Base-by-base conservation (phyloP, 306 rosid species). In the Leucaena leucocephala region DNA sequence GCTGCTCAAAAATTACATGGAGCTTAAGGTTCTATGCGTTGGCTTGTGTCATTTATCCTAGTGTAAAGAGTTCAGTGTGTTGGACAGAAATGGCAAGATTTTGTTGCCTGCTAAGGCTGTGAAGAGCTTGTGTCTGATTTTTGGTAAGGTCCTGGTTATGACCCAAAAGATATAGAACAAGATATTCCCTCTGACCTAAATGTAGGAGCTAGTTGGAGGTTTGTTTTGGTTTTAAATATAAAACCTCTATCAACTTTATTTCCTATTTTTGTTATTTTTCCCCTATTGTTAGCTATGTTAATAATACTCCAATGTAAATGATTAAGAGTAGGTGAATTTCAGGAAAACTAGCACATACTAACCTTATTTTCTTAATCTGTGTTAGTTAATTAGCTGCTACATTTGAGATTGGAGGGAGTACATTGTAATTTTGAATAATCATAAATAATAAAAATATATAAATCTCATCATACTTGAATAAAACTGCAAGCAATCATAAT, bases 41-140 rank as follows among this genome's bases (percentile, higher is more conserved):
- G 22, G 82, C 71, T 59, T 61, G 55, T 63, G 8, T 58, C 15
- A 40, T 80, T 16, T 42, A 63, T 63, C 12, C 19, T 52, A 38
- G 76, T 45, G 59, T 46, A 59, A 17, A 50, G 21, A 57, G 45
- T 76, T 54, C 54, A 9, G 33, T 21, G 69, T 73, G 17, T 67
- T 46, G 74, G 45, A 66, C 59, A 36, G 45, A 78, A 35, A 27
- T 9, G 71, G 68, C 61, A 36, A 43, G 64, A 21, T 61, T 45
- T 27, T 55, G 46, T 33, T 68, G 50, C 45, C 59, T 27, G 0
- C 39, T 39, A 22, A 59, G 36, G 16, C 17, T 59, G 66, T 27
- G 39, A 59, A 22, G 38, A 27, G 36, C 14, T 9, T 21, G 64
- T 58, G 17, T 59, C 27, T 54, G 27, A n/a, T 52, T 17, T 52